A percentile compares a stretch with the other conserved stretches of the same genome.
Evolutionary conservation across 768 basidiomycete genomes (phyloP).

Genomic region (Leccinellum albellum): DNA sequence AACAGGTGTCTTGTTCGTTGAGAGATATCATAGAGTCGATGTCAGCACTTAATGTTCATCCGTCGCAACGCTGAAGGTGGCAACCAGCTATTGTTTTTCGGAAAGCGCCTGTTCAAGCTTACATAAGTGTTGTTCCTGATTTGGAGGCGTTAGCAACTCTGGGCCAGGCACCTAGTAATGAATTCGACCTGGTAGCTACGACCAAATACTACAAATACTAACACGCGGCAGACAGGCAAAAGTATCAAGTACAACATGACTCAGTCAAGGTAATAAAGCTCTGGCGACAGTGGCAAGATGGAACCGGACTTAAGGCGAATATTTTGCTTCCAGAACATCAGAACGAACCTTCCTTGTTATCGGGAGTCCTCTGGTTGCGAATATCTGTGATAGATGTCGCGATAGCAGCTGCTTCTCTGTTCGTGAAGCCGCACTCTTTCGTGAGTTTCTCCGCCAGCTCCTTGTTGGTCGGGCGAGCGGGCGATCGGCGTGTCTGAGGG

Average conservation of each 20-base stretch:
- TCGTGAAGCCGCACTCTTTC: slow-evolving; percentile 17
- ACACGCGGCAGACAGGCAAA: neutral
- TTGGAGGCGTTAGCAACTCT: neutral
- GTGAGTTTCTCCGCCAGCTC: slow-evolving; percentile 12
- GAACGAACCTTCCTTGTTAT: neutral
- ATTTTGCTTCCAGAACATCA: neutral
- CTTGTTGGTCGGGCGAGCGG: slow-evolving; percentile 1
- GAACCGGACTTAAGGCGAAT: neutral
- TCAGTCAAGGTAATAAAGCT: neutral
- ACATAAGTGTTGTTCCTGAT: neutral
- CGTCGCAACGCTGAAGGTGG: too few species aligned
- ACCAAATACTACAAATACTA: neutral
- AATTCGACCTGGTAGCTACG: neutral
- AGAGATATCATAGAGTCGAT: too few species aligned
- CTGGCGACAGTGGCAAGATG: neutral
- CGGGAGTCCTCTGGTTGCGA: neutral
- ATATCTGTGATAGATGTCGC: slow-evolving; percentile 15
- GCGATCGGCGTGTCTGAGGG: slow-evolving; percentile 2
- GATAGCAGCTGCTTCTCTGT: slow-evolving; percentile 13
- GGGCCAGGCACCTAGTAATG: too few species aligned
- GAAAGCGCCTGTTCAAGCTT: too few species aligned
- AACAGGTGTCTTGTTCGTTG: too few species aligned
- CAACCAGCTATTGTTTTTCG: too few species aligned
- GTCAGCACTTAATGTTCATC: too few species aligned
- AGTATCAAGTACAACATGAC: neutral